Evolutionary conservation across 352 stramenopile species (phyloP).

Genomic region (Globisporangium nagaii): DNA sequence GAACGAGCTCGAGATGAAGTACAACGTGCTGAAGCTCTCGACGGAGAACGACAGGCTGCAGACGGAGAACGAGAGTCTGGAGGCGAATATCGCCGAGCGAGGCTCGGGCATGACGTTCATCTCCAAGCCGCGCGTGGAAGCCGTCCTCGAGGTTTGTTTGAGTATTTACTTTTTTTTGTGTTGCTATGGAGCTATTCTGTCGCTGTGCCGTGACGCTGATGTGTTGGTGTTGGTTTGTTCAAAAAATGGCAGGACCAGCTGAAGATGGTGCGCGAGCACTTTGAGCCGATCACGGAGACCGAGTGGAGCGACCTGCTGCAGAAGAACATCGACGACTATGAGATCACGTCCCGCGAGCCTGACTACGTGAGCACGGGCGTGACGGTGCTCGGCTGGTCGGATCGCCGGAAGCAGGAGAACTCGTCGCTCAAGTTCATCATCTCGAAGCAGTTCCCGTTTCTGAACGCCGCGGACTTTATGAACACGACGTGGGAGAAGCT

Average conservation of each 20-base stretch:
- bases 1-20: slow-evolving; percentile 22
- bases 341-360: slow-evolving; percentile 13
- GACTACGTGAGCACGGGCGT: slow-evolving; percentile 20
- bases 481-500: slow-evolving; percentile 25
- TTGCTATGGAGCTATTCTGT: no score
- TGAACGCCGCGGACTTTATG: slow-evolving; percentile 13
- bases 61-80: slow-evolving; percentile 17
- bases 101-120: background rate
- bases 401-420: slow-evolving; percentile 8
- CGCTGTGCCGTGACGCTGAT: no score
- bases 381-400: slow-evolving; percentile 11
- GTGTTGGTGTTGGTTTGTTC: background rate
- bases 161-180: background rate
- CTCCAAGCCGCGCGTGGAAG: slow-evolving; percentile 16
- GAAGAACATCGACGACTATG: slow-evolving; percentile 22
- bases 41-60: slow-evolving; percentile 20
- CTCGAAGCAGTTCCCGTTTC: slow-evolving; percentile 13
- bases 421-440: slow-evolving; percentile 12
- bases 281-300: background rate
- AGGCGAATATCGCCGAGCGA: slow-evolving; percentile 1
- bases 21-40: slow-evolving; percentile 16
- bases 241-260: slow-evolving; percentile 12
- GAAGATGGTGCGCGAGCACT: slow-evolving; percentile 8
- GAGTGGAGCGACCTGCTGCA: slow-evolving; percentile 15
- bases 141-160: slow-evolving; percentile 16